Evolutionary conservation across 805 yeast species (phyloP), one percentile per base, ranked within the genome.

Genomic region (Kregervanrija delftensis): DNA sequence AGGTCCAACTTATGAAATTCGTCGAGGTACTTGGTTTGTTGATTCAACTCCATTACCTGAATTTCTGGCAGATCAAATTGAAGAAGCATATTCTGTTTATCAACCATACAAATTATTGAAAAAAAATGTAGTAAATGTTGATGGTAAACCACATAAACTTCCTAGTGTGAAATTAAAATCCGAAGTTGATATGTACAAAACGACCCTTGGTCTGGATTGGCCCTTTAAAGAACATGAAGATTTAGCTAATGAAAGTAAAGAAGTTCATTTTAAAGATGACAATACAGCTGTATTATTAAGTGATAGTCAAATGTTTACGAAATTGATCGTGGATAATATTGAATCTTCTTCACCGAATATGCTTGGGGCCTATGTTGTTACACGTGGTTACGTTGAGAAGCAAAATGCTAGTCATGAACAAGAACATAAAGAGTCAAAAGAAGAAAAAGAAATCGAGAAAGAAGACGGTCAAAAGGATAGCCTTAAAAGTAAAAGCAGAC

Each of bases 11-110:
- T 91, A 81, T 58, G 89, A 86, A 48, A 83, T 91, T 1, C 69
- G 96, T 39, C 67, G 97, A 44, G 96, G 96, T 1, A 60, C 79
- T 1, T 91, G 98, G 98, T 88, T 87, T 59, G 58, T 73, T 9
- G 76, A 76, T 41, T 77, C 78, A 1, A 55, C 56, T 5, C 63
- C 87, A 28, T 56, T 69, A 9, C 66, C 67, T 1, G 61, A 65
- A 1, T 46, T 81, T 5, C 5, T 51, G 3, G 69, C 93, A 0
- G 64, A 68, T 1, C 78, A 74, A 45, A 55, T 90, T 15, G 97
- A 90, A 59, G 55, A 55, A 5, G 76, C 76, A 0, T 86, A 74
- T 57, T 49, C 57, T 13, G 54, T 57, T 11, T 56, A 72, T 36
- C 49, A 52, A 28, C 57, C 64, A 40, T 52, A 42, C 30, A 28